phyloP scores from a whole-genome alignment of 2,329 filamentous ascomycete species.

The Cladorrhinum sp. region DNA sequence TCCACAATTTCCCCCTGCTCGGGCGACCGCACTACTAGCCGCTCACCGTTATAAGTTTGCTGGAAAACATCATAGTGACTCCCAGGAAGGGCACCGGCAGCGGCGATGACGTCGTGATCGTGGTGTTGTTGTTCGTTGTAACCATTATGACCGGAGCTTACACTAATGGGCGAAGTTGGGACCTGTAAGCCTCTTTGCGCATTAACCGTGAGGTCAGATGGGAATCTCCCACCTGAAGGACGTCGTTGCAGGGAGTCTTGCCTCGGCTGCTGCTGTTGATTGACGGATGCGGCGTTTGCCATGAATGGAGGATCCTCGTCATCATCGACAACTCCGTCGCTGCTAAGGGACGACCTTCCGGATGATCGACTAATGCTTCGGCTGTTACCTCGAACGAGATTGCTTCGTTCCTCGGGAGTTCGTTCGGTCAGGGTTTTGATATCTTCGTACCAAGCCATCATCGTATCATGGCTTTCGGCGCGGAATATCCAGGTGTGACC shows the following conservation, averaged over 20 bases:
- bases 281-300: conserved; percentile 54
- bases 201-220: conserved; percentile 86
- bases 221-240: conserved; percentile 92
- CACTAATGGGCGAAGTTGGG: conserved; percentile 76
- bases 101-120: conserved; percentile 59
- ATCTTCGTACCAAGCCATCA: conserved; percentile 95
- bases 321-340: conserved; percentile 73
- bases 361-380: conserved; percentile 71
- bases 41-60: neutral
- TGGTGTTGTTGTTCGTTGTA: conserved; percentile 36
- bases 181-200: conserved; percentile 74
- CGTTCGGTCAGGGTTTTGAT: conserved; percentile 88
- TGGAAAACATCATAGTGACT: conserved; percentile 34
- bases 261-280: conserved; percentile 46
- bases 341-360: conserved; percentile 63
- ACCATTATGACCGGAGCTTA: conserved; percentile 61
- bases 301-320: conserved; percentile 61
- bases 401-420: conserved; percentile 80
- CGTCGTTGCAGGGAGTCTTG: conserved; percentile 57
- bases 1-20: neutral
- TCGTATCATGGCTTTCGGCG: conserved; percentile 78
- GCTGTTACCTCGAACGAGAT: conserved; percentile 79
- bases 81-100: conserved; percentile 54
- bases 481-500: conserved; percentile 71
- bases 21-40: neutral